Evolutionary conservation across 768 basidiomycete genomes (phyloP).

Genomic region (Chalciporus sphaerocephalus): DNA sequence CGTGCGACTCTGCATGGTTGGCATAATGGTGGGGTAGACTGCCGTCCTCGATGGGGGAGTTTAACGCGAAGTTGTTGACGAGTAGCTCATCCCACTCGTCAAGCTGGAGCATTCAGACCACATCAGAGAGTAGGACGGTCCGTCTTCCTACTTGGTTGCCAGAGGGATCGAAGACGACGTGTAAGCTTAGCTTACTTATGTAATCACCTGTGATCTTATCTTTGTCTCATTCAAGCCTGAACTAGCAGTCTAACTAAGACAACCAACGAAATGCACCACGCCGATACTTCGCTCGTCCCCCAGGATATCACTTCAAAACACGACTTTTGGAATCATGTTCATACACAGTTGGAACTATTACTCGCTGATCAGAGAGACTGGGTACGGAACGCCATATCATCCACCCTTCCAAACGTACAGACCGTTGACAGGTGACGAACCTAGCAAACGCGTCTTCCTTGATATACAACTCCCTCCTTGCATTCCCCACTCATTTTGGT

Average conservation of each 20-base stretch:
- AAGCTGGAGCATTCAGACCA: conserved; percentile 25
- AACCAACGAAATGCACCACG: conserved; percentile 67
- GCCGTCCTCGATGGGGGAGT: background rate
- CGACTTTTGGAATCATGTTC: conserved; percentile 78
- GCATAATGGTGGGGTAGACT: background rate
- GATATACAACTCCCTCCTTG: conserved; percentile 72
- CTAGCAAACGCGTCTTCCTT: conserved; percentile 79
- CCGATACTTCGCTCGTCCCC: conserved; percentile 75
- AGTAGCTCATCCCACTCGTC: conserved; percentile 24
- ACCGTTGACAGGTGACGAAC: conserved; percentile 64
- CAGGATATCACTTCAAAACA: conserved; percentile 61
- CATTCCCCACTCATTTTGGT: conserved; percentile 65
- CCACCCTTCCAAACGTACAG: conserved; percentile 2
- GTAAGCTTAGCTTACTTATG: conserved; percentile 3
- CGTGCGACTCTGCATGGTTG: background rate
- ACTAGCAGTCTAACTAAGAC: too few relatives aligned
- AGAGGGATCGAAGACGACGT: background rate
- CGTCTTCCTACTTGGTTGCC: conserved; percentile 1
- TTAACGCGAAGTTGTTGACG: conserved; percentile 12
- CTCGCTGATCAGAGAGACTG: conserved; percentile 69
- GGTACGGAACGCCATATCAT: conserved; percentile 43
- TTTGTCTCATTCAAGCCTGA: too few relatives aligned
- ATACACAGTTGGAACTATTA: conserved; percentile 55
- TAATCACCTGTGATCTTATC: conserved; percentile 2
- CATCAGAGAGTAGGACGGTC: conserved; percentile 15